A percentile compares a stretch with the other conserved stretches of the same genome.
Conservation (phyloP, 805 yeast species). For the Suhomyces sp. region DNA sequence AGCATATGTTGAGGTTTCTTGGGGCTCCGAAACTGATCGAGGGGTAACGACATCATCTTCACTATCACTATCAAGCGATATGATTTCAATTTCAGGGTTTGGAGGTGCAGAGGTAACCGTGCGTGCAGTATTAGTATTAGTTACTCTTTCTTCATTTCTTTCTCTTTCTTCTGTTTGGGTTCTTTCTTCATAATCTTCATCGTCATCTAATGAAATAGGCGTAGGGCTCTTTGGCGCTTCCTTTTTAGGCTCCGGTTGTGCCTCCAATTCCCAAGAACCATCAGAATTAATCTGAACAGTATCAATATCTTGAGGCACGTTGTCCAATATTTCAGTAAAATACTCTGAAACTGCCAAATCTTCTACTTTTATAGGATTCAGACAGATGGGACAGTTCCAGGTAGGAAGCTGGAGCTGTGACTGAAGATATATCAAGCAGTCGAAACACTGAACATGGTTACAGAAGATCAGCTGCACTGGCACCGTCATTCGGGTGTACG, state of each 20-base stretch:
- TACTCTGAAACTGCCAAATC: slow-evolving; percentile 75
- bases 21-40: background rate
- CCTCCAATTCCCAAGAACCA: slow-evolving; percentile 64
- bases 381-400: slow-evolving; percentile 89
- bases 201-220: background rate
- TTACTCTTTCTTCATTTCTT: slow-evolving; percentile 11
- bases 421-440: slow-evolving; percentile 67
- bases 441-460: slow-evolving; percentile 85
- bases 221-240: slow-evolving; percentile 8
- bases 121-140: background rate
- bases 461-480: slow-evolving; percentile 76
- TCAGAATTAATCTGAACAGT: slow-evolving; percentile 64
- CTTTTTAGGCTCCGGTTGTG: slow-evolving; percentile 19
- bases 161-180: background rate
- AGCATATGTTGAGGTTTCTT: background rate
- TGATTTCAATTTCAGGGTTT: slow-evolving; percentile 34
- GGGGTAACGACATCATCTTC: slow-evolving; percentile 30
- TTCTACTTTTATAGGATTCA: slow-evolving; percentile 45
- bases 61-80: slow-evolving; percentile 50
- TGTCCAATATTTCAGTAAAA: slow-evolving; percentile 56
- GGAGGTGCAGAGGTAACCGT: background rate
- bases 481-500: slow-evolving; percentile 61
- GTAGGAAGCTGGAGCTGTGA: slow-evolving; percentile 77
- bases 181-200: slow-evolving; percentile 10
- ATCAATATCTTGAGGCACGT: slow-evolving; percentile 56